Base-by-base conservation (phyloP, 2,329 filamentous ascomycete species). In the Xylogone sp. region DNA sequence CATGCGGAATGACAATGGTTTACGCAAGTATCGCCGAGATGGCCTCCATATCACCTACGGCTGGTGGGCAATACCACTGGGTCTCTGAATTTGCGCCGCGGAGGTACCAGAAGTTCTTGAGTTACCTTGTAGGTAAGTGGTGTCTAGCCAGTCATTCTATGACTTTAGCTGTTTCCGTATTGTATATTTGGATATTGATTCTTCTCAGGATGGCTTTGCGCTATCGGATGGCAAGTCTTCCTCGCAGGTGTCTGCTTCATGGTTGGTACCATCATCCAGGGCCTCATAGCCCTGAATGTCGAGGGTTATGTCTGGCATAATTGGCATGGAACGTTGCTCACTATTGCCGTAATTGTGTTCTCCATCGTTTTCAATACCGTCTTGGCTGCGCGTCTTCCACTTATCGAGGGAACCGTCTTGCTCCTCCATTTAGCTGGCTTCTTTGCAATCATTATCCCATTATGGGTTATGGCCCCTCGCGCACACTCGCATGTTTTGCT, bases 11-110 rank as follows among this genome's bases (percentile, higher is more conserved):
- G 48, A 46, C 53, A 19, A 45, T 53, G 39, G 55, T 57, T 16
- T 55, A 51, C 13, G 47, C 53, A 19, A 53, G 47, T 3, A 53
- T 57, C 43, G 55, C 55, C 20, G 55, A 57, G 43, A 56, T 57
- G 53, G 55, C 55, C 31, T 57, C 55, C 19, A 56, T 57, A 53
- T 57, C 77, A 2, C 79, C 79, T 0, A 82, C 77, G 0, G 72
- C 73, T 3, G 79, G 78, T n/a, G 79, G 79, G 2, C 78, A 82
- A 54, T 81, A 81, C 52, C 75, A 79, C 56, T 80, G 76, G 77
- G 75, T 79, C 1, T 77, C 71, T 1, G 75, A 77, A 44, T 78
- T 79, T 54, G 71, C 75, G 0, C 73, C 76, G 0, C 66, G 62
- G 1, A 64, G 65, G 42, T 66, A 71, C 48, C 77, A 81, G 55